These are phyloP conservation scores for Leccinum obscurum DNA, from an alignment of 768 basidiomycete species.

Conservation along the genomic window DNA sequence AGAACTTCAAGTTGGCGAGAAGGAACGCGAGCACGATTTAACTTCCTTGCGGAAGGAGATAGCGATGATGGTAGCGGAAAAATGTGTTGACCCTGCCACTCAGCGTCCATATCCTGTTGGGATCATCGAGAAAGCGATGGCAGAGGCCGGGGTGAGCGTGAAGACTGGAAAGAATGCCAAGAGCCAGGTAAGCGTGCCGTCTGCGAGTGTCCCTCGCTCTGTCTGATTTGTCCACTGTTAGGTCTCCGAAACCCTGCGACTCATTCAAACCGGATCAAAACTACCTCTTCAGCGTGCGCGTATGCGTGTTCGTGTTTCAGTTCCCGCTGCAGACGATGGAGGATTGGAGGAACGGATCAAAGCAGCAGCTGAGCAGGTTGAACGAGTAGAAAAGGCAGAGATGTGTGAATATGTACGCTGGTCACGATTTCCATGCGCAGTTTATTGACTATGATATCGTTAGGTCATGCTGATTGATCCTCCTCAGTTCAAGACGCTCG, in stretches of 20 bases:
- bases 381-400: constrained; percentile 73
- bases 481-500: constrained; percentile 83
- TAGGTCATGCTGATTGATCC: constrained; percentile 94
- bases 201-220: background rate
- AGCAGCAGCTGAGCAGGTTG: constrained; percentile 77
- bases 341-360: constrained; percentile 69
- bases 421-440: background rate
- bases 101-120: constrained; percentile 89
- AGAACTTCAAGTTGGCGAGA: constrained; percentile 95
- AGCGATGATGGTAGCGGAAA: constrained; percentile 90
- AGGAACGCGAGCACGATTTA: constrained; percentile 92
- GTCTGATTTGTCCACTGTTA: constrained; percentile 28
- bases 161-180: constrained; percentile 89
- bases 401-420: constrained; percentile 86
- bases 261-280: constrained; percentile 77
- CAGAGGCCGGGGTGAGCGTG: constrained; percentile 90
- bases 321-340: constrained; percentile 68
- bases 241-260: constrained; percentile 89
- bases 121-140: constrained; percentile 98
- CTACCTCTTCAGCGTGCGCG: constrained; percentile 90
- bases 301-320: constrained; percentile 85
- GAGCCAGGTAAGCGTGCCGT: constrained; percentile 64
- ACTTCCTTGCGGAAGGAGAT: constrained; percentile 83
- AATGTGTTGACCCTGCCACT: constrained; percentile 91
- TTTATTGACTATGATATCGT: constrained; percentile 13